A percentile compares a stretch with the other conserved stretches of the same genome.
These are phyloP conservation scores for Maudiozyma saulgeensis DNA, from an alignment of 805 yeast species.

Conservation along the genomic window DNA sequence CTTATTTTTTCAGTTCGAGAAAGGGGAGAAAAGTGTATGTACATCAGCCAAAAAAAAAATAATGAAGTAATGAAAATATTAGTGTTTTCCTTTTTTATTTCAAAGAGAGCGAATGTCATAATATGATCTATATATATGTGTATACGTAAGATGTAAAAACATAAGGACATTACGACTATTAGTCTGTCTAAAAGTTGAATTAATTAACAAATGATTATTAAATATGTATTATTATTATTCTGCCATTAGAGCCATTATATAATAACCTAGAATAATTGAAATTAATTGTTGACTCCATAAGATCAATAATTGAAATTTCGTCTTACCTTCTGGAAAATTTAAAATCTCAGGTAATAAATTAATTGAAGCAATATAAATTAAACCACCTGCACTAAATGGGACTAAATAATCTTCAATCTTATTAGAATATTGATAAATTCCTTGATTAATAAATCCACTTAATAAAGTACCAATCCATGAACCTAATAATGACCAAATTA, in stretches of 20 bases:
- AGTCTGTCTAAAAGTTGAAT: too few species aligned
- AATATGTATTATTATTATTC: background rate
- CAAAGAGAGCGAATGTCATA: too few species aligned
- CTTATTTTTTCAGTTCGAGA: background rate
- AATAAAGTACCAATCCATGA: conserved; percentile 56
- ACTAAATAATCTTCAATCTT: conserved; percentile 37
- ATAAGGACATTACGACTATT: too few species aligned
- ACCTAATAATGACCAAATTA: conserved; percentile 40
- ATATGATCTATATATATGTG: too few species aligned
- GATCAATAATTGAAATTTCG: conserved; percentile 30
- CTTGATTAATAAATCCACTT: conserved; percentile 48
- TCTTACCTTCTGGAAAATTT: conserved; percentile 12
- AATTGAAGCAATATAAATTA: conserved; percentile 61
- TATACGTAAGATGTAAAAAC: too few species aligned
- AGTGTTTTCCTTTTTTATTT: too few species aligned
- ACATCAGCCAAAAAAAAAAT: too few species aligned
- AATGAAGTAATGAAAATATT: too few species aligned
- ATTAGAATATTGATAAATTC: background rate
- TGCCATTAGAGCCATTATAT: conserved; percentile 40
- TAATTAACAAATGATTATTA: too few species aligned
- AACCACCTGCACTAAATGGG: conserved; percentile 73
- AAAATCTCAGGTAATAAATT: conserved; percentile 69
- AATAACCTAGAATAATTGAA: conserved; percentile 45
- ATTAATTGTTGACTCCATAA: conserved; percentile 39
- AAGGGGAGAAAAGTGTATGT: too few species aligned